Evolutionary conservation across 2,329 filamentous ascomycete species (phyloP).

Genomic region (Alternaria sp.): DNA sequence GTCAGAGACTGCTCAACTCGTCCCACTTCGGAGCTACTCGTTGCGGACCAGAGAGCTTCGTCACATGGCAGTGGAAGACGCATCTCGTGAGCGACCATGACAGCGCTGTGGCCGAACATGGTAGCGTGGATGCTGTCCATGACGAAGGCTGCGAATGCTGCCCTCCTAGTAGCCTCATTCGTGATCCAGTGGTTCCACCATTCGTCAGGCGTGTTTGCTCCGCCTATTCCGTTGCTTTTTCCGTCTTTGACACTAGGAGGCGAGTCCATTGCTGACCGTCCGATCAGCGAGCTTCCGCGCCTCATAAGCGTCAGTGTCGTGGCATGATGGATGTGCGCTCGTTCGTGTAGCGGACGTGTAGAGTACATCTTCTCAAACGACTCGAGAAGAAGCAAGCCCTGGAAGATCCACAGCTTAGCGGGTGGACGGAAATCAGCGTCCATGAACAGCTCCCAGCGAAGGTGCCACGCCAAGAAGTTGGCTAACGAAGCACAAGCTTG

Average conservation of each 20-base stretch:
- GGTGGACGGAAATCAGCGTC: conserved; percentile 87
- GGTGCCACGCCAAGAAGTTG: conserved; percentile 88
- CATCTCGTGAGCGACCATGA: conserved; percentile 97
- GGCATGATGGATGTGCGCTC: conserved; percentile 95
- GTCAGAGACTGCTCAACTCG: conserved; percentile 81
- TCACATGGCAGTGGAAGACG: conserved; percentile 89
- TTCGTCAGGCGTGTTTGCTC: conserved; percentile 77
- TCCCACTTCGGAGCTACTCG: conserved; percentile 83
- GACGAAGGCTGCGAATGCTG: conserved; percentile 91
- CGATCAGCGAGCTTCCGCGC: conserved; percentile 87
- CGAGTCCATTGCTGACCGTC: conserved; percentile 82
- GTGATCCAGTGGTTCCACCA: conserved; percentile 98
- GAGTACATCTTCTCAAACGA: conserved; percentile 99
- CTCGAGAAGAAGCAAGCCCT: conserved; percentile 85
- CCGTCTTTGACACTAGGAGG: conserved; percentile 76
- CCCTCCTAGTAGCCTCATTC: conserved; percentile 86
- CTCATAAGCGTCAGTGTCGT: conserved; percentile 96
- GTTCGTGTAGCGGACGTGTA: conserved; percentile 86
- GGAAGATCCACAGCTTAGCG: conserved; percentile 95
- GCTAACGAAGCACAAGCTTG: conserved; percentile 81
- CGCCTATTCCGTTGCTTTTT: conserved; percentile 53
- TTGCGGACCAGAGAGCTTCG: conserved; percentile 89
- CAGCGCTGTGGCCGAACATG: conserved; percentile 96
- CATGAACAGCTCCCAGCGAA: conserved; percentile 97
- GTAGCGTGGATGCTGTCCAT: conserved; percentile 96